Percentiles rank a stretch among this genome's conserved stretches.
Evolutionary conservation across 1,284 basidiomycete species (phyloP).

Genomic region (Macrocystidia cucumis): DNA sequence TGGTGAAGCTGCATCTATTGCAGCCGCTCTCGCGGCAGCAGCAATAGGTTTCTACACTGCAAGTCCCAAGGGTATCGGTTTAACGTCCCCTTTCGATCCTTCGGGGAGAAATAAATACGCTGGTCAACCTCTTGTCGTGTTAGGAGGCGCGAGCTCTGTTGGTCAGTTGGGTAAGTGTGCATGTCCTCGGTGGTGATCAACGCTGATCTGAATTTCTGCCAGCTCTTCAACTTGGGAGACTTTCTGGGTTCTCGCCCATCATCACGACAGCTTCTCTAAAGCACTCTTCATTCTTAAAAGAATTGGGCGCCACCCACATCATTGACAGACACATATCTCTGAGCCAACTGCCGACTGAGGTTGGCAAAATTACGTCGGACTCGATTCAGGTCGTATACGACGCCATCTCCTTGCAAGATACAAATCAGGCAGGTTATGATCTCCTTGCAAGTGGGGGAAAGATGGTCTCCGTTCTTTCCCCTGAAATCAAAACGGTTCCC

Average conservation of each 20-base stretch:
- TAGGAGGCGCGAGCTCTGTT: conserved; percentile 12
- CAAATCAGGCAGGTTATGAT: conserved; percentile 9
- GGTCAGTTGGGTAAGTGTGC: conserved; percentile 1
- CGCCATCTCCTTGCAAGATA: conserved; percentile 17
- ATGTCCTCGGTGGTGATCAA: background rate
- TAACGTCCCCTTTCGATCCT: conserved; percentile 18
- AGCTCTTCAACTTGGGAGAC: conserved; percentile 46
- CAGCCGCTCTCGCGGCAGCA: conserved; percentile 24
- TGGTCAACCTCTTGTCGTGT: conserved; percentile 11
- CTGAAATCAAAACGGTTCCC: background rate
- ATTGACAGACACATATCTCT: conserved; percentile 30
- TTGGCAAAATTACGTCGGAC: conserved; percentile 17
- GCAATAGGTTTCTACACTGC: conserved; percentile 21
- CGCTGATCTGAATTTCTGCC: conserved; percentile 1
- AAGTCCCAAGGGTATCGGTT: conserved; percentile 15
- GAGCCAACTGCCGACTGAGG: conserved; percentile 16
- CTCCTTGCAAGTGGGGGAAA: conserved; percentile 15
- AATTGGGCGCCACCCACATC: conserved; percentile 44
- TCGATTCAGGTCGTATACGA: conserved; percentile 32
- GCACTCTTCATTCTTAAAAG: conserved; percentile 32
- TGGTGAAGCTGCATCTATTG: conserved; percentile 26
- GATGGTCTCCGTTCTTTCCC: conserved; percentile 10
- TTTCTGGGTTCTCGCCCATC: conserved; percentile 34
- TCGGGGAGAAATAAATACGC: conserved; percentile 26
- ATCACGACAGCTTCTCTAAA: conserved; percentile 13